Evolutionary conservation across 2,329 filamentous ascomycete species (phyloP), one percentile per base, ranked within the genome.

Genomic region (Paraphoma chrysanthemicola): DNA sequence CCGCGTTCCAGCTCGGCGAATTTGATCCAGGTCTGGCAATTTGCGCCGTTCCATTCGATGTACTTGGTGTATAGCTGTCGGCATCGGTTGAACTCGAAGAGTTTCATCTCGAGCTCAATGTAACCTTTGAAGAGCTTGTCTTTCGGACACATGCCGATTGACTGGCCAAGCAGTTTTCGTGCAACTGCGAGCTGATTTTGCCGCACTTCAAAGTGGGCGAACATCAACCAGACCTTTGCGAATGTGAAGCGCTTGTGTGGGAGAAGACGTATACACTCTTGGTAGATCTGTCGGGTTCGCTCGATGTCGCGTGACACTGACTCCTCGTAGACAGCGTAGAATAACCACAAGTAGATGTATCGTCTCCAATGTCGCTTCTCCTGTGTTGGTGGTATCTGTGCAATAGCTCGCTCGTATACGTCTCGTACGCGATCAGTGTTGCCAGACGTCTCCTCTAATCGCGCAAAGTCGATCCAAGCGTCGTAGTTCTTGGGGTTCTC

Each of bases 211-310:
- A 98, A 97, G 58, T 96, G 91, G 1, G 94, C 93, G 69, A 94
- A 96, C 78, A 96, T 83, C 44, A 98, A 82, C 95, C 95, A 99
- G 48, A 98, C 82, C 77, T 99, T 99, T 74, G 93, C 92, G 75
- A 98, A 99, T 0, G 95, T 98, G 78, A 98, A 99, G 71, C 92
- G 92, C 75, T 96, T 96, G 81, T 99, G 95, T 0, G 95, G 95
- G 66, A 99, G 89, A 44, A 98, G 80, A 59, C 90, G 89, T 45
- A 98, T 79, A 68, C 92, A 96, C 64, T 95, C 91, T 65, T 89
- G 88, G 80, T 98, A 99, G 59, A 99, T 92, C 73, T 97, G 92
- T 16, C 90, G 86, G 17, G 94, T 91, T 44, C 95, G 86, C 28
- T 90, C 86, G 23, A 86, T 72, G 69, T 98, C 92, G 65, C 90